phyloP scores from a whole-genome alignment of 2,329 filamentous ascomycete species.

The Colletotrichum godetiae region DNA sequence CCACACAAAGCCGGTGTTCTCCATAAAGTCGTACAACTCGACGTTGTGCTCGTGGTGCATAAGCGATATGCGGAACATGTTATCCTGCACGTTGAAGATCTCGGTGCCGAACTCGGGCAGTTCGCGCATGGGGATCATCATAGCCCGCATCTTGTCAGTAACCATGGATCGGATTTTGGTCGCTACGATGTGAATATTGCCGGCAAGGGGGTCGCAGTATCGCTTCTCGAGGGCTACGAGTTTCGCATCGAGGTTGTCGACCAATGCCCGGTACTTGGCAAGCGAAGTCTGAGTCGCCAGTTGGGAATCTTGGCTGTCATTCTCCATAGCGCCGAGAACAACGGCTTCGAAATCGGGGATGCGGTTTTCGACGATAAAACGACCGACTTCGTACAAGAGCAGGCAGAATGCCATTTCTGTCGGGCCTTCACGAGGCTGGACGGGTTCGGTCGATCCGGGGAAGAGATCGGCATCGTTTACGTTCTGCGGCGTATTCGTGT shows the following conservation, averaged over 20 bases:
- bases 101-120: constrained; percentile 63
- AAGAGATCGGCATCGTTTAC: constrained; percentile 70
- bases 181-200: constrained; percentile 63
- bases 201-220: constrained; percentile 63
- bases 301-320: constrained; percentile 60
- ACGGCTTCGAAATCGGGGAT: constrained; percentile 56
- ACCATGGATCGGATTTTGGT: constrained; percentile 59
- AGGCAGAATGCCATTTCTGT: constrained; percentile 72
- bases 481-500: constrained; percentile 67
- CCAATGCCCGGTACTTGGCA: constrained; percentile 54
- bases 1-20: constrained; percentile 64
- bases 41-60: constrained; percentile 60
- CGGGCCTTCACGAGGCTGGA: constrained; percentile 64
- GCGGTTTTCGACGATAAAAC: constrained; percentile 56
- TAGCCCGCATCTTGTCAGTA: constrained; percentile 59
- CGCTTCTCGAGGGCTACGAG: constrained; percentile 59
- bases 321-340: constrained; percentile 47
- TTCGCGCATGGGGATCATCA: constrained; percentile 59
- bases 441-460: constrained; percentile 61
- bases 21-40: constrained; percentile 54
- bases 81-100: constrained; percentile 60
- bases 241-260: constrained; percentile 55
- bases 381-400: constrained; percentile 60
- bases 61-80: constrained; percentile 66
- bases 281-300: constrained; percentile 54